A percentile compares a stretch with the other conserved stretches of the same genome.
Conservation (phyloP, 371 early-diverging fungal species). For the Rhizopus sp. region DNA sequence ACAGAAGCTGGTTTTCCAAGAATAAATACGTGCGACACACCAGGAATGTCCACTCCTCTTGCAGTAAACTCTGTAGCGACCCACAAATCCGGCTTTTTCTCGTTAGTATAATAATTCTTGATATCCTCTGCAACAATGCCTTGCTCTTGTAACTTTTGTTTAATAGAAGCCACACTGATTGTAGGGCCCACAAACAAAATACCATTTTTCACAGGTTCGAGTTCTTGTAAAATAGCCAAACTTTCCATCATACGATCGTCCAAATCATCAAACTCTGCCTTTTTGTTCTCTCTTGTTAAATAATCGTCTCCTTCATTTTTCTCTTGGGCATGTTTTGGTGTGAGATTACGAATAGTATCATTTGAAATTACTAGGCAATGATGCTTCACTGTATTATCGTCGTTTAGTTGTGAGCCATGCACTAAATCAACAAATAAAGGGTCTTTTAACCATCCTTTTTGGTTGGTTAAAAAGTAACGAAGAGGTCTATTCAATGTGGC, state of each 20-base stretch:
- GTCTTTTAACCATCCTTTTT: slow-evolving; percentile 53
- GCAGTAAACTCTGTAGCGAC: slow-evolving; percentile 81
- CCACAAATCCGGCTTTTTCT: slow-evolving; percentile 32
- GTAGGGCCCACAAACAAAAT: slow-evolving; percentile 61
- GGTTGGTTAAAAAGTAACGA: slow-evolving; percentile 57
- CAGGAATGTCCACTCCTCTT: slow-evolving; percentile 88
- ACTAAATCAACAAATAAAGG: slow-evolving; percentile 68
- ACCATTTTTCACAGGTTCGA: slow-evolving; percentile 54
- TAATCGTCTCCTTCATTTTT: slow-evolving; percentile 3
- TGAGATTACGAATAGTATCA: slow-evolving; percentile 58
- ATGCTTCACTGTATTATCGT: slow-evolving; percentile 48
- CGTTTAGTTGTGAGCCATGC: too few relatives aligned
- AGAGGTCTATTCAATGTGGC: slow-evolving; percentile 76
- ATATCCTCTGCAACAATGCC: slow-evolving; percentile 34
- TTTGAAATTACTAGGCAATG: slow-evolving; percentile 58
- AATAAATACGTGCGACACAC: slow-evolving; percentile 84
- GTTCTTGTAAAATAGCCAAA: slow-evolving; percentile 50
- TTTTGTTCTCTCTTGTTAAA: too few relatives aligned
- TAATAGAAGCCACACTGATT: slow-evolving; percentile 28
- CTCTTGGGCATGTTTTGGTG: too few relatives aligned
- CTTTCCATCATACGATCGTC: slow-evolving; percentile 69
- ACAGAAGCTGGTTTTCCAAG: slow-evolving; percentile 66
- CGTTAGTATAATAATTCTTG: slow-evolving; percentile 17
- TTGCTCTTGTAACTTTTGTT: slow-evolving; percentile 23
- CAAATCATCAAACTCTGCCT: slow-evolving; percentile 48